Percentiles rank a stretch among this genome's conserved stretches.
phyloP scores from a whole-genome alignment of 352 stramenopile genomes.

The Phytophthora pseudosyringae region DNA sequence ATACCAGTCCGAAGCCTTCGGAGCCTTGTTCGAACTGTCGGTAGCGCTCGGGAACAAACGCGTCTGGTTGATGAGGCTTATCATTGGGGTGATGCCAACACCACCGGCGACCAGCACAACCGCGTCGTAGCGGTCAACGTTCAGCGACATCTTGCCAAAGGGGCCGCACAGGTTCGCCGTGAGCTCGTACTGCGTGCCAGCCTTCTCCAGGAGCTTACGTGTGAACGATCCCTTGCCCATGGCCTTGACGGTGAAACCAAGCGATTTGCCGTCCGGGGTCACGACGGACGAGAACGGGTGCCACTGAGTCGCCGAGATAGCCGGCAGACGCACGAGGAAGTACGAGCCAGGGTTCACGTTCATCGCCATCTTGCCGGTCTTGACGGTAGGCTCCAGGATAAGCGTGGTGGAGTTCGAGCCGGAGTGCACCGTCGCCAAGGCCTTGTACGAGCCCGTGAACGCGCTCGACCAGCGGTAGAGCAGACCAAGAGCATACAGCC shows the following conservation, averaged over 20 bases:
- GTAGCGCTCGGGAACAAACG: constrained; percentile 36
- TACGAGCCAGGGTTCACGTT: constrained; percentile 69
- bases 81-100: constrained; percentile 81
- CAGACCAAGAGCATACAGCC: constrained; percentile 63
- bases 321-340: constrained; percentile 79
- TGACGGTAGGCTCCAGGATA: constrained; percentile 53
- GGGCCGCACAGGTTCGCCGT: constrained; percentile 67
- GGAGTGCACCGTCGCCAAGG: constrained; percentile 45
- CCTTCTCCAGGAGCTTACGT: constrained; percentile 51
- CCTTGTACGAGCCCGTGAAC: constrained; percentile 57
- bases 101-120: constrained; percentile 74
- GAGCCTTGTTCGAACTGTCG: constrained; percentile 22
- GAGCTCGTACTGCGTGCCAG: constrained; percentile 49
- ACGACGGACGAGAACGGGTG: constrained; percentile 86
- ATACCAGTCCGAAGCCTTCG: constrained; percentile 55
- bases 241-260: constrained; percentile 79
- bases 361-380: constrained; percentile 68
- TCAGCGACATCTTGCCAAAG: constrained; percentile 67
- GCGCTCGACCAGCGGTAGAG: constrained; percentile 59
- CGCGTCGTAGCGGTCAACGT: constrained; percentile 70
- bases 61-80: constrained; percentile 80
- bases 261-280: constrained; percentile 69
- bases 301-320: constrained; percentile 71
- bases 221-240: constrained; percentile 66
- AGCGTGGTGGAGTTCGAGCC: constrained; percentile 58